Percentiles rank a stretch among this genome's conserved stretches.
These are phyloP conservation scores for Aureobasidium sp. DNA, from an alignment of 2,329 filamentous ascomycete genomes.

Conservation along the genomic window DNA sequence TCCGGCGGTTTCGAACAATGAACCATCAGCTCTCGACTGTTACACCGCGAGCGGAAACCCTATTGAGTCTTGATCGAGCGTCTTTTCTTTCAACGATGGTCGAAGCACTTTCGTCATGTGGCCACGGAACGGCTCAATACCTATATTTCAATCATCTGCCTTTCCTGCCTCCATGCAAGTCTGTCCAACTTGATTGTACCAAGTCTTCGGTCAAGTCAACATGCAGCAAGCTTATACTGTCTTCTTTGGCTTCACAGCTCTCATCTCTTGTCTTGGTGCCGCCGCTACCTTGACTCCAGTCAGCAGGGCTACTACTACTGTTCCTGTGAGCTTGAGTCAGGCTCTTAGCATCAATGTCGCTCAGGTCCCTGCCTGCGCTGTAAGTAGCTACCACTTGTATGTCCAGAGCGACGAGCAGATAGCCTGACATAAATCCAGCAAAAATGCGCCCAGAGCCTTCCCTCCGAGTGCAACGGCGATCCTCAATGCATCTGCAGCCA, in stretches of 20 bases:
- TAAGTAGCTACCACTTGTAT: neutral
- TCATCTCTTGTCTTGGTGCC: neutral
- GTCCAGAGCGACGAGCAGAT: neutral
- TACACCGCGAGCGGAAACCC: neutral
- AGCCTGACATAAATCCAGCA: neutral
- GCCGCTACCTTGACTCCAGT: neutral
- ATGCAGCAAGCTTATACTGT: slow-evolving; percentile 1
- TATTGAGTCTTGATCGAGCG: neutral
- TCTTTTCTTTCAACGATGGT: slow-evolving; percentile 3
- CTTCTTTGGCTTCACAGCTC: neutral
- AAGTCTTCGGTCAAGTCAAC: neutral
- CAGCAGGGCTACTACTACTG: neutral
- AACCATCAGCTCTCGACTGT: neutral
- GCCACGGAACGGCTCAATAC: neutral
- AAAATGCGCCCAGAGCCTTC: slow-evolving; percentile 3
- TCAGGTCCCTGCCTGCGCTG: slow-evolving; percentile 1
- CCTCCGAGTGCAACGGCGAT: neutral
- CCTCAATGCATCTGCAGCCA: slow-evolving; percentile 6
- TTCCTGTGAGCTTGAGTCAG: slow-evolving; percentile 7
- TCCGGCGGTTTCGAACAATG: slow-evolving; percentile 6
- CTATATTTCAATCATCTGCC: neutral
- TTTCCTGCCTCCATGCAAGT: neutral
- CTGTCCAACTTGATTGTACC: neutral
- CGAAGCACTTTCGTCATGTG: neutral
- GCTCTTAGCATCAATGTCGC: slow-evolving; percentile 3